phyloP scores from a whole-genome alignment of 2,329 filamentous ascomycete species.

The Colletotrichum tabaci region DNA sequence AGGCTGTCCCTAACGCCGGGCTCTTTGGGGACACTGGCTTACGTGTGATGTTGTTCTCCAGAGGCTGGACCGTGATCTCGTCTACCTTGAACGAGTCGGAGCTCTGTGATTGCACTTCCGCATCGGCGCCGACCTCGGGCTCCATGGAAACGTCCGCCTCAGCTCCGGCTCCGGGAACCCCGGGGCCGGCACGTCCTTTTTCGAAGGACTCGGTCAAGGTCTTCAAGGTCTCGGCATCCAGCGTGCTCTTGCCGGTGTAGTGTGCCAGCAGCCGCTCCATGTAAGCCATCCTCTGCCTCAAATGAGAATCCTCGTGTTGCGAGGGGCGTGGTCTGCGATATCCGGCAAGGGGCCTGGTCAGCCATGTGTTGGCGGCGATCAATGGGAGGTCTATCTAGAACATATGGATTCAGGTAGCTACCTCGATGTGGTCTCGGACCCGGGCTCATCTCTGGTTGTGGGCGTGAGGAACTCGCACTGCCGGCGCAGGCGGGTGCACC shows the following conservation, averaged over 20 bases:
- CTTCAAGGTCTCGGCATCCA: constrained; percentile 59
- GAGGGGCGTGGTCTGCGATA: constrained; percentile 22
- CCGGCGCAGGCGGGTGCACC: constrained; percentile 66
- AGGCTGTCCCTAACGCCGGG: background rate
- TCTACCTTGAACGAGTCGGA: constrained; percentile 37
- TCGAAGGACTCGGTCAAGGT: constrained; percentile 60
- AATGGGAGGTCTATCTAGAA: background rate
- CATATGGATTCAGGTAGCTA: background rate
- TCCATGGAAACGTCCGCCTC: constrained; percentile 16
- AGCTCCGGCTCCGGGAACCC: background rate
- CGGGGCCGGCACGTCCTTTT: constrained; percentile 45
- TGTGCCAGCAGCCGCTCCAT: constrained; percentile 66
- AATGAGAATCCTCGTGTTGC: constrained; percentile 40
- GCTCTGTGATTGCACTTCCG: constrained; percentile 32
- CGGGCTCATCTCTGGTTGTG: constrained; percentile 48
- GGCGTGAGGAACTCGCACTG: constrained; percentile 64
- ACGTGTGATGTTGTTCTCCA: constrained; percentile 60
- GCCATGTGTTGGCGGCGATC: constrained; percentile 32
- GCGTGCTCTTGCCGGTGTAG: constrained; percentile 60
- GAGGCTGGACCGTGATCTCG: constrained; percentile 56
- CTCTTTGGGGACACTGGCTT: constrained; percentile 40
- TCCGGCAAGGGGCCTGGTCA: constrained; percentile 26
- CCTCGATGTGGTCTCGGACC: constrained; percentile 34
- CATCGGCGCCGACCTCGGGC: constrained; percentile 25
- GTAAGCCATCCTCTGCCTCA: constrained; percentile 45